These are phyloP conservation scores for Imleria badia DNA, from an alignment of 768 basidiomycete genomes.

Conservation along the genomic window DNA sequence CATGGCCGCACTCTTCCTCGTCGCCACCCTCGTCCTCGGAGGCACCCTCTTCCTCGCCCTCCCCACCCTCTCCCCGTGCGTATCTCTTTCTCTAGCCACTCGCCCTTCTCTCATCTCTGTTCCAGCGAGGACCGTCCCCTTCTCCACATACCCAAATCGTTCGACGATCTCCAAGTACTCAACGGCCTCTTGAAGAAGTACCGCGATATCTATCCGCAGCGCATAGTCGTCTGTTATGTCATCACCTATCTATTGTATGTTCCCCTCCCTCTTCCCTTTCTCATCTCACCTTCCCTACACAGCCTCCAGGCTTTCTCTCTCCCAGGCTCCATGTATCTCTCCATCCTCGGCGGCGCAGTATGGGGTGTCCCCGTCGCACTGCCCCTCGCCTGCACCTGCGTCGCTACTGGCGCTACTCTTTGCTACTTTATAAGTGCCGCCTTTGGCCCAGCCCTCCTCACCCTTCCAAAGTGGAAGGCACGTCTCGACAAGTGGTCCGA, in stretches of 20 bases:
- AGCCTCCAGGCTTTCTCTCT: constrained; percentile 96
- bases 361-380: constrained; percentile 89
- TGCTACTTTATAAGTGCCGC: constrained; percentile 93
- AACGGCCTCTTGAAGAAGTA: constrained; percentile 91
- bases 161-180: constrained; percentile 80
- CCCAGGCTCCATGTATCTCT: constrained; percentile 97
- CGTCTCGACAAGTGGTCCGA: constrained; percentile 78
- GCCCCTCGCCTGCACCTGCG: constrained; percentile 88
- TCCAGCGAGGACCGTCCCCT: constrained; percentile 69
- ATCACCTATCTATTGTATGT: constrained; percentile 90
- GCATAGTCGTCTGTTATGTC: constrained; percentile 85
- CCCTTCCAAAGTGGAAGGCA: constrained; percentile 81
- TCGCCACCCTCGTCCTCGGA: constrained; percentile 69
- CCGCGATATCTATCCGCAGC: constrained; percentile 80
- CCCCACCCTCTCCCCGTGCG: constrained; percentile 77
- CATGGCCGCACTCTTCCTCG: constrained; percentile 74
- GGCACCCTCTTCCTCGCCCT: constrained; percentile 79
- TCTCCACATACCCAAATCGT: constrained; percentile 85
- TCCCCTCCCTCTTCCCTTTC: not conserved
- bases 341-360: constrained; percentile 93
- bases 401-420: constrained; percentile 85
- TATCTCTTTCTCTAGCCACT: constrained; percentile 14
- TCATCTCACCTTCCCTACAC: constrained; percentile 12
- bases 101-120: constrained; percentile 10
- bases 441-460: constrained; percentile 88